Evolutionary conservation across 2,329 filamentous ascomycete genomes (phyloP).

Genomic region (Colletotrichum sp.): DNA sequence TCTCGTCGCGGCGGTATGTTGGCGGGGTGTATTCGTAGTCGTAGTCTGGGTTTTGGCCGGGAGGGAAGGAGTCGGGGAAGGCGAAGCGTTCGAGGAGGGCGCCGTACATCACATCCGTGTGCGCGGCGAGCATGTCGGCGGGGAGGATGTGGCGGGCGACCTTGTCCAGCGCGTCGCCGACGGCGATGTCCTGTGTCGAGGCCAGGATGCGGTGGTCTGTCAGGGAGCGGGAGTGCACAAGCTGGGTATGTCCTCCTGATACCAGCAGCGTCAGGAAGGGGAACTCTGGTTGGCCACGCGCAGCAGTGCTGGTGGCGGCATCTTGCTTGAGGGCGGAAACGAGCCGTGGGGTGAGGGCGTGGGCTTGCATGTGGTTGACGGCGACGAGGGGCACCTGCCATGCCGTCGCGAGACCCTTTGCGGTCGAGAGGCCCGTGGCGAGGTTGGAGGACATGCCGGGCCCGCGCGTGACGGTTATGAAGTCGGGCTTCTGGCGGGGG

Average conservation of each 20-base stretch:
- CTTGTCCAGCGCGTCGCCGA: constrained; percentile 92
- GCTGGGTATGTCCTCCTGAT: constrained; percentile 89
- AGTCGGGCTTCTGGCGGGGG: constrained; percentile 66
- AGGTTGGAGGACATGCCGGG: constrained; percentile 88
- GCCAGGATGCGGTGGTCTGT: constrained; percentile 77
- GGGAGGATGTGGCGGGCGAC: constrained; percentile 80
- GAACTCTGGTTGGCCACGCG: constrained; percentile 59
- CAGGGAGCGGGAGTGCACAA: constrained; percentile 75
- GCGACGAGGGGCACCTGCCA: constrained; percentile 85
- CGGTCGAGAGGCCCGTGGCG: constrained; percentile 78
- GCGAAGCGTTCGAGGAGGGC: constrained; percentile 80
- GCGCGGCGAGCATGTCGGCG: constrained; percentile 52
- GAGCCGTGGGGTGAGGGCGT: constrained; percentile 86
- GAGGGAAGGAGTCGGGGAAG: constrained; percentile 53
- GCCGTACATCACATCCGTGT: constrained; percentile 78
- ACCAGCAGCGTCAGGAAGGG: constrained; percentile 90
- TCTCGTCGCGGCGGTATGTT: constrained; percentile 60
- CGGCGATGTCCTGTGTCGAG: constrained; percentile 77
- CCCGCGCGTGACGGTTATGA: constrained; percentile 88
- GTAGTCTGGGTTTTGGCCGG: constrained; percentile 27
- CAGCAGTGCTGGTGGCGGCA: background rate
- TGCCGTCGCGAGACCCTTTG: constrained; percentile 85
- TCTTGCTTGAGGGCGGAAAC: constrained; percentile 62
- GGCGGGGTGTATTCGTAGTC: constrained; percentile 64
- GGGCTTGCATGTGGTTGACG: constrained; percentile 97